These are phyloP conservation scores for Neoboletus brunneissimus DNA, from an alignment of 768 basidiomycete genomes.

Conservation along the genomic window DNA sequence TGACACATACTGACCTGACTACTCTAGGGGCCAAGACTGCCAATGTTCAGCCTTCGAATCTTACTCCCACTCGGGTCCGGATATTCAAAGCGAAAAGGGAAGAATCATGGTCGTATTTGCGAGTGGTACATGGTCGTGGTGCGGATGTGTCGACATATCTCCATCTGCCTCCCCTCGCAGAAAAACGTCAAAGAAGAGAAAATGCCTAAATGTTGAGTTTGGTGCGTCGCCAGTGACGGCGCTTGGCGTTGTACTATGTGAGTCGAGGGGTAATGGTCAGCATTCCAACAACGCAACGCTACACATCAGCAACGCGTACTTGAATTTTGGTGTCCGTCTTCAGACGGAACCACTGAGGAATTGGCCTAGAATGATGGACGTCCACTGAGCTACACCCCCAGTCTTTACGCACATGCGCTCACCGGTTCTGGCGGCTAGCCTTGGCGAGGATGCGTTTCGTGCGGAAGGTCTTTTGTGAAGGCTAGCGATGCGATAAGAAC, in stretches of 20 bases:
- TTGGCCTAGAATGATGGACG: slow-evolving; percentile 56
- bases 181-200: not conserved
- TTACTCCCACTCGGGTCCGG: not conserved
- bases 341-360: slow-evolving; percentile 98
- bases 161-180: slow-evolving; percentile 10
- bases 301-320: slow-evolving; percentile 39
- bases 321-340: slow-evolving; percentile 96
- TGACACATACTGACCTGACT: not conserved
- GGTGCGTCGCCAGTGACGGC: slow-evolving; percentile 98
- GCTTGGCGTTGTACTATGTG: slow-evolving; percentile 84
- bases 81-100: not conserved
- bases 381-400: not conserved
- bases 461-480: slow-evolving; percentile 98
- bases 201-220: slow-evolving; percentile 88
- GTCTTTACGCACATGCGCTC: slow-evolving; percentile 22
- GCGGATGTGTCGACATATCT: slow-evolving; percentile 17
- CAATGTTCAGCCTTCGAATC: not conserved
- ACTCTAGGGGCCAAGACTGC: not conserved
- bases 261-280: not conserved
- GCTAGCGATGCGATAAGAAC: slow-evolving; percentile 46
- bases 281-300: not conserved
- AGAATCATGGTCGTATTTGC: slow-evolving; percentile 21
- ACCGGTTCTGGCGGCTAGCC: slow-evolving; percentile 95
- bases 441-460: slow-evolving; percentile 98
- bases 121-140: slow-evolving; percentile 29